These are phyloP conservation scores for Cicer pinnatifidum DNA, from an alignment of 306 rosid species.

Conservation along the genomic window DNA sequence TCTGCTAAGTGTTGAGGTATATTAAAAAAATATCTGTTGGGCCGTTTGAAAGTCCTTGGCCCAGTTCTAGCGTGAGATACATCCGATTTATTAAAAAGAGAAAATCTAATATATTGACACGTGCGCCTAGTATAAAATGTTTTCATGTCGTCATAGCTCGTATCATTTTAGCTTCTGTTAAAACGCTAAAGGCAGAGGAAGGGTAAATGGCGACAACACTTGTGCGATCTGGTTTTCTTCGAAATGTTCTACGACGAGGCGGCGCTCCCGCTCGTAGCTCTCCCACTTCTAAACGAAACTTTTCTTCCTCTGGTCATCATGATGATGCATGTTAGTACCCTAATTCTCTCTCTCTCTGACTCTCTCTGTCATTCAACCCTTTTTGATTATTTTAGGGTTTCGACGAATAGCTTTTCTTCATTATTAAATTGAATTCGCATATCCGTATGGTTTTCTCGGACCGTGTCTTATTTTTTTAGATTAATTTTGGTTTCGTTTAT, in stretches of 20 bases:
- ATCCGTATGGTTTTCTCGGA: background rate
- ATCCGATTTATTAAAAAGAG: background rate
- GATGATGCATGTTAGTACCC: slow-evolving; percentile 71
- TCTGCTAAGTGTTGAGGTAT: no score
- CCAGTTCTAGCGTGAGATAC: no score
- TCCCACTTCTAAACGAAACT: slow-evolving; percentile 62
- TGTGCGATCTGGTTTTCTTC: slow-evolving; percentile 77
- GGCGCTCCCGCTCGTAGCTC: slow-evolving; percentile 49
- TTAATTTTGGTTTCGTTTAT: slow-evolving; percentile 1
- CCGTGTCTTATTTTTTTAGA: background rate
- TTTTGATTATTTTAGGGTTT: slow-evolving; percentile 43
- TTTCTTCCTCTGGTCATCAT: slow-evolving; percentile 70
- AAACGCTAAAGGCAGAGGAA: slow-evolving; percentile 22
- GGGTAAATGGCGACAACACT: slow-evolving; percentile 68
- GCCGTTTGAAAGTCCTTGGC: no score
- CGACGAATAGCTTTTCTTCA: background rate
- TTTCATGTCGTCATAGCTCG: background rate
- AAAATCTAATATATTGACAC: background rate
- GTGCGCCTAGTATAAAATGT: slow-evolving; percentile 7
- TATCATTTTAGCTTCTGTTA: background rate
- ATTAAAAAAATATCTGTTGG: no score
- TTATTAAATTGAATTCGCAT: background rate
- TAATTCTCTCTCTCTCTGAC: background rate
- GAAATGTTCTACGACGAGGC: slow-evolving; percentile 67
- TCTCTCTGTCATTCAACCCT: background rate